Conservation (phyloP, 768 basidiomycete species). For the Trametes coccinea region DNA sequence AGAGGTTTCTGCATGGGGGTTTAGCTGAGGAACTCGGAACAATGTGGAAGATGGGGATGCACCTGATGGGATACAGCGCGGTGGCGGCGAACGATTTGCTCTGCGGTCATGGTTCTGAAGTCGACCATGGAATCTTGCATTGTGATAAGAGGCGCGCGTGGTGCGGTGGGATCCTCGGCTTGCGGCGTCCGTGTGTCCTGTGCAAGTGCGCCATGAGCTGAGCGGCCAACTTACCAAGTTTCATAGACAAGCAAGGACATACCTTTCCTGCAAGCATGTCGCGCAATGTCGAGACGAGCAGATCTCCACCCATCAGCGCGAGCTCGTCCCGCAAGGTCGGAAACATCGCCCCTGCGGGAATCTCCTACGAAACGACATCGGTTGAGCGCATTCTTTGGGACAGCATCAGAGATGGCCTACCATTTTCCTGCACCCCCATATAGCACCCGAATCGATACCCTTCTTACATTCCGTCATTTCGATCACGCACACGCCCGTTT, state of each 20-base stretch:
- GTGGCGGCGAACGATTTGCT: slow-evolving; percentile 52
- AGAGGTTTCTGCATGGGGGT: slow-evolving; percentile 29
- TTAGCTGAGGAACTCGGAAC: not conserved
- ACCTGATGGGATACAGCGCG: slow-evolving; percentile 76
- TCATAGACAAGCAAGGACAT: not conserved
- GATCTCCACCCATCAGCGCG: slow-evolving; percentile 61
- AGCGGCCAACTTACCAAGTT: not conserved
- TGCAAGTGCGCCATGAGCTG: not conserved
- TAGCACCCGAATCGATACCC: slow-evolving; percentile 78
- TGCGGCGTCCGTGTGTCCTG: slow-evolving; percentile 53
- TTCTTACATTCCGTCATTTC: slow-evolving; percentile 67
- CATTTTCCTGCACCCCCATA: slow-evolving; percentile 57
- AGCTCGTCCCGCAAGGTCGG: slow-evolving; percentile 54
- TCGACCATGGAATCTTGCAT: slow-evolving; percentile 52
- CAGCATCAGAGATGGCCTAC: slow-evolving; percentile 41
- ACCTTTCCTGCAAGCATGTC: slow-evolving; percentile 52
- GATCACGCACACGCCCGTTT: slow-evolving; percentile 81
- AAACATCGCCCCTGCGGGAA: slow-evolving; percentile 57
- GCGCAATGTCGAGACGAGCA: slow-evolving; percentile 72
- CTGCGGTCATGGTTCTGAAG: slow-evolving; percentile 58
- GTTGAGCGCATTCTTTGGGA: not conserved
- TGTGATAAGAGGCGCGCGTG: slow-evolving; percentile 62
- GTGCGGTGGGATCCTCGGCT: slow-evolving; percentile 34
- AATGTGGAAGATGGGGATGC: not conserved
- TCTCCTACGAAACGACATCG: slow-evolving; percentile 39